Evolutionary conservation across 2,329 filamentous ascomycete genomes (phyloP).

Genomic region (Daldinia sp.): DNA sequence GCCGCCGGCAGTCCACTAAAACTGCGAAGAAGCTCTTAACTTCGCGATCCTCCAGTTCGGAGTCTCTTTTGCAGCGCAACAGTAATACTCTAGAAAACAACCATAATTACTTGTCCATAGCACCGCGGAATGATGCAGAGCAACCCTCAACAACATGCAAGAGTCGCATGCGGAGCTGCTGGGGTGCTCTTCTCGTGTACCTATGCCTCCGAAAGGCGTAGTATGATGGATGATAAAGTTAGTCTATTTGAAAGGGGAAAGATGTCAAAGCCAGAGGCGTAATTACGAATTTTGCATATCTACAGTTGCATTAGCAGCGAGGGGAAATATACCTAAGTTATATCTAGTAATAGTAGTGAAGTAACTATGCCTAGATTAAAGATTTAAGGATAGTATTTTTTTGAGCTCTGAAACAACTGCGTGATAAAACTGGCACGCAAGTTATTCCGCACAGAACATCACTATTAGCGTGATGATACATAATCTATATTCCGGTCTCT

Average conservation of each 20-base stretch:
- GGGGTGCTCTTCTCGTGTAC: slow-evolving; percentile 17
- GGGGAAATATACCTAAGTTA: neutral
- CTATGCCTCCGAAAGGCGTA: slow-evolving; percentile 19
- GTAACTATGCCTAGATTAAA: neutral
- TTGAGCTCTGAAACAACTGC: neutral
- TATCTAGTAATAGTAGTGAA: neutral
- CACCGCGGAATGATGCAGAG: neutral
- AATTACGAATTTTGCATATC: no score
- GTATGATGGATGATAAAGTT: neutral
- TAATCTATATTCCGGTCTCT: slow-evolving; percentile 23
- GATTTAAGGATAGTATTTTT: neutral
- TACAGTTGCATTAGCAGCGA: neutral
- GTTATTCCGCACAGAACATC: slow-evolving; percentile 22
- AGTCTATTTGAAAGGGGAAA: neutral
- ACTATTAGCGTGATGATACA: slow-evolving; percentile 30
- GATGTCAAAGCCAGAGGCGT: no score
- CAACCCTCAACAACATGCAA: slow-evolving; percentile 4
- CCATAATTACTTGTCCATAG: neutral
- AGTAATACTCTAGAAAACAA: neutral
- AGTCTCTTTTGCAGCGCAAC: slow-evolving; percentile 8
- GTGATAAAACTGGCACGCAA: neutral
- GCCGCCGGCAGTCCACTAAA: neutral
- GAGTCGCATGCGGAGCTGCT: slow-evolving; percentile 15
- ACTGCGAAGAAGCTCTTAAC: neutral
- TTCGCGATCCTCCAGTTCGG: slow-evolving; percentile 2